Evolutionary conservation across 768 basidiomycete species (phyloP).

Genomic region (Boletus reticulatus): DNA sequence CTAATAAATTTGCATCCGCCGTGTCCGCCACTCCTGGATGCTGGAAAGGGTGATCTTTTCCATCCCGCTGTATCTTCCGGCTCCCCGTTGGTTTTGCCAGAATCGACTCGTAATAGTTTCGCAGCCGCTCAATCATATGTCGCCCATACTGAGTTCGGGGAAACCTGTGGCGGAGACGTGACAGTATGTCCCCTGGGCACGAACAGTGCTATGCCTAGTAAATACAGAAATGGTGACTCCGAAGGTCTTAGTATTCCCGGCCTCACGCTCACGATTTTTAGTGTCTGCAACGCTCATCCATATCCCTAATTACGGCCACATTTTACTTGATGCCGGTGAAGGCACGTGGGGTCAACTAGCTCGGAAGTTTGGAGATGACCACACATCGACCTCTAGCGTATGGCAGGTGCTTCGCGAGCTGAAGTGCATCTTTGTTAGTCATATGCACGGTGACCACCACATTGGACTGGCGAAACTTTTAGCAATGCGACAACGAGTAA

Average conservation of each 20-base stretch:
- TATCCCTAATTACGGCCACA: conserved; percentile 67
- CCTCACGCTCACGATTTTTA: conserved; percentile 24
- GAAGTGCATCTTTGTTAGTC: conserved; percentile 82
- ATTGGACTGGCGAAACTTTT: conserved; percentile 77
- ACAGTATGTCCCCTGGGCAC: conserved; percentile 81
- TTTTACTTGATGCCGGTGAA: conserved; percentile 90
- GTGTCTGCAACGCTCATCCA: conserved; percentile 76
- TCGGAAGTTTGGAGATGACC: conserved; percentile 66
- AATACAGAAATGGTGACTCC: conserved; percentile 77
- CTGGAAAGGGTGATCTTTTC: conserved; percentile 30
- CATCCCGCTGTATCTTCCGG: conserved; percentile 23
- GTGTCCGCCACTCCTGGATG: conserved; percentile 34
- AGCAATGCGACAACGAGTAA: conserved; percentile 63
- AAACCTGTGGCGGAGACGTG: conserved; percentile 58
- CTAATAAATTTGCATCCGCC: conserved; percentile 47
- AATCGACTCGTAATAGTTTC: conserved; percentile 39
- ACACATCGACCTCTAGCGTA: conserved; percentile 35
- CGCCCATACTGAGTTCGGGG: not conserved
- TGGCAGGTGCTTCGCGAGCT: conserved; percentile 66
- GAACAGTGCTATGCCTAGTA: conserved; percentile 80
- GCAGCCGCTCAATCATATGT: conserved; percentile 30
- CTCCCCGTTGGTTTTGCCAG: conserved; percentile 18
- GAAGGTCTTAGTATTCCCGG: conserved; percentile 8
- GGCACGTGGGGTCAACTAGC: conserved; percentile 89
- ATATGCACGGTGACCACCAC: conserved; percentile 93